These are phyloP conservation scores for Maudiozyma saulgeensis DNA, from an alignment of 805 yeast species.

Conservation along the genomic window DNA sequence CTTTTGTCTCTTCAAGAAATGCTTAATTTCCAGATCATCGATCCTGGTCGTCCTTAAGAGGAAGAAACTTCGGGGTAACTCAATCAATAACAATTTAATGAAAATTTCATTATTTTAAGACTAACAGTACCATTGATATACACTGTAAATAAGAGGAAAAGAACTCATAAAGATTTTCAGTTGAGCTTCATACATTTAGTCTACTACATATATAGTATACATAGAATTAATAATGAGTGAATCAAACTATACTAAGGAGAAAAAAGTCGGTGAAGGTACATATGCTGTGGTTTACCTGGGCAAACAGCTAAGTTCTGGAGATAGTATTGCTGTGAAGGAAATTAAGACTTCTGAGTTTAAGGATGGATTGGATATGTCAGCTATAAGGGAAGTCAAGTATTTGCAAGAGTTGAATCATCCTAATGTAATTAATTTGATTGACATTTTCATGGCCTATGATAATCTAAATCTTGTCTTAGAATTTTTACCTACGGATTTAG, in stretches of 20 bases:
- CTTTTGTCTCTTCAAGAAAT: no score
- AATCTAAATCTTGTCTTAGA: constrained; percentile 82
- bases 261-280: constrained; percentile 97
- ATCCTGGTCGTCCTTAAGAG: no score
- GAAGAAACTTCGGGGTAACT: no score
- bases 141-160: no score
- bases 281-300: constrained; percentile 95
- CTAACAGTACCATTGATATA: no score
- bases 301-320: constrained; percentile 34
- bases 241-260: constrained; percentile 34
- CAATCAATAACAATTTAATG: no score
- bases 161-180: no score
- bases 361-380: constrained; percentile 97
- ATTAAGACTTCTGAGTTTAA: constrained; percentile 89
- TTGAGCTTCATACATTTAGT: no score
- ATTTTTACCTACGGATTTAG: constrained; percentile 85
- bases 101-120: no score
- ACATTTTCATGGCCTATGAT: constrained; percentile 64
- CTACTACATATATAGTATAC: no score
- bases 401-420: constrained; percentile 69
- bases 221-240: neutral
- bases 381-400: constrained; percentile 85
- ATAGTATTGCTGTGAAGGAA: constrained; percentile 84
- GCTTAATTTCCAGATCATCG: no score
- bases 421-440: constrained; percentile 80